Percentiles rank a stretch among this genome's conserved stretches.
phyloP scores from a whole-genome alignment of 2,329 filamentous ascomycete genomes.

The Phaeosphaeriaceae sp. region DNA sequence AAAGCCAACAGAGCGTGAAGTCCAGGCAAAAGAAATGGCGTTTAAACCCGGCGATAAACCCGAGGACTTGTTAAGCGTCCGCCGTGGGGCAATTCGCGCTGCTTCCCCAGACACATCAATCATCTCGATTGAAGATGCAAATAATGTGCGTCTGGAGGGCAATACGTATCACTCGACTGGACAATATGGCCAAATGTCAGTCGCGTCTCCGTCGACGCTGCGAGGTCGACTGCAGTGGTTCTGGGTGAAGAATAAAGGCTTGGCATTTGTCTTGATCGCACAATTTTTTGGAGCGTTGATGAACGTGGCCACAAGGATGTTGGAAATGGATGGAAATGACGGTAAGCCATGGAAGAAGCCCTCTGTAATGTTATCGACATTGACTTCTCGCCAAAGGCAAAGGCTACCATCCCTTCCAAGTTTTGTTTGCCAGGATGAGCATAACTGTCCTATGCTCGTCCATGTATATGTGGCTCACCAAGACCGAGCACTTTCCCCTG shows the following conservation, averaged over 20 bases:
- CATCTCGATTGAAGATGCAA: conserved; percentile 44
- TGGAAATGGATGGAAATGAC: conserved; percentile 72
- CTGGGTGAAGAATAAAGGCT: conserved; percentile 73
- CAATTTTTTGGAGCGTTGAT: conserved; percentile 85
- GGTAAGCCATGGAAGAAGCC: no score
- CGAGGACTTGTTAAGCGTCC: conserved; percentile 30
- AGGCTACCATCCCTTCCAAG: conserved; percentile 77
- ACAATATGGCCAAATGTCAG: conserved; percentile 26
- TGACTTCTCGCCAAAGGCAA: conserved; percentile 49
- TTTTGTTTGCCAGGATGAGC: conserved; percentile 80
- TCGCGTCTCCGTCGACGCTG: conserved; percentile 21
- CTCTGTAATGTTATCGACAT: background rate
- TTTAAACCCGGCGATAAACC: conserved; percentile 40
- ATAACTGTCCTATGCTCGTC: conserved; percentile 73
- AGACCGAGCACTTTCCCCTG: conserved; percentile 73
- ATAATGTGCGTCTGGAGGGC: conserved; percentile 36
- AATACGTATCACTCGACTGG: conserved; percentile 24
- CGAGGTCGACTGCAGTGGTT: conserved; percentile 42
- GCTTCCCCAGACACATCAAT: conserved; percentile 43
- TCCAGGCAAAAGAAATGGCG: conserved; percentile 10
- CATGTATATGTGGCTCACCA: conserved; percentile 75
- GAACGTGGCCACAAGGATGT: conserved; percentile 79
- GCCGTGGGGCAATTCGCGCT: conserved; percentile 39
- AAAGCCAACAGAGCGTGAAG: conserved; percentile 18
- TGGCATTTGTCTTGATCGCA: conserved; percentile 74